Base-by-base conservation (phyloP, 352 stramenopile genomes). In the Globisporangium megalacanthum region DNA sequence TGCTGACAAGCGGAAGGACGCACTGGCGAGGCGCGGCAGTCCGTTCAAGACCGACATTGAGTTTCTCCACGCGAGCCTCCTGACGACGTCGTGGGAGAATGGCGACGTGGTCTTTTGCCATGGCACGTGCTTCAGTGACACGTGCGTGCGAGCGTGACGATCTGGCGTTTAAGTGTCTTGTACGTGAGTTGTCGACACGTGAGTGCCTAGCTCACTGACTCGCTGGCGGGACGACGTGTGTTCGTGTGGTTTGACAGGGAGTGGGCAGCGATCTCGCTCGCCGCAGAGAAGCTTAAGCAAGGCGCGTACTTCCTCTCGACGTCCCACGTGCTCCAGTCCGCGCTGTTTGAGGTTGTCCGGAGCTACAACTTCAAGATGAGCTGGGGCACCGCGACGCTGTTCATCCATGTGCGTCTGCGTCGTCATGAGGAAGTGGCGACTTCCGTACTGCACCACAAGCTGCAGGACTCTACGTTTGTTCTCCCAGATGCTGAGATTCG, bases 31-130 rank as follows among this genome's bases (percentile, higher is more conserved):
- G 47, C 55, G 73, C 6, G 56, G 56, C 17, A 62, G 20, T 19
- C 49, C 14, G 8, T 56, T 62, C 29, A 66, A 79, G 39, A 79
- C 75, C 4, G 78, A 89, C 59, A 78, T 94, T n/a, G 80, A 91
- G 31, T 94, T 92, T 47, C 75, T 89, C 46, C 68, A 70, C 20
- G 83, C 68, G 13, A 86, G 78, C 60, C 58, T 94, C 56, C 54
- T 92, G 33, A 77, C 70, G 17, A 73, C 69, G 22, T 71, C 78
- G 42, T 95, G 85, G 85, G 69, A 75, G 36, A 73, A 90, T 49
- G 83, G 85, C 4, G 82, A 92, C 56, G 68, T 93, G 3, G 70
- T 93, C 0, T 94, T 95, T 54, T 91, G 83, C 53, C 83, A 95
- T 54, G 84, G 80, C 63, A 93, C 83, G 20, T 93, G 83, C 66